Percentiles rank a stretch among this genome's conserved stretches.
Evolutionary conservation across 1,284 basidiomycete species (phyloP).

Genomic region (Ceratobasidium sp.): DNA sequence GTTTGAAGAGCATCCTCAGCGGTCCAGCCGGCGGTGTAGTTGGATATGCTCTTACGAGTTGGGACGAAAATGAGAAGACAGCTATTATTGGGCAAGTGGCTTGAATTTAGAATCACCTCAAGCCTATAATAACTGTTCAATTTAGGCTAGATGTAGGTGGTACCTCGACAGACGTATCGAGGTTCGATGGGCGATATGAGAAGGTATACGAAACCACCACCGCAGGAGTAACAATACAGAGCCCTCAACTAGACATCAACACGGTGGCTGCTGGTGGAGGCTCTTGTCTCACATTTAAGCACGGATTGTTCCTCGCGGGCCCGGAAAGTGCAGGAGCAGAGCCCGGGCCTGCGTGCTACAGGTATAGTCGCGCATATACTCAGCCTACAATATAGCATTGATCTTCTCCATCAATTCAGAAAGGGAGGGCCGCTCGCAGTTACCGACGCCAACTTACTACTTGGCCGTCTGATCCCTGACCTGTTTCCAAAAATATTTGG

Average conservation of each 20-base stretch:
- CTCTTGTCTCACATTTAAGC: slow-evolving; percentile 82
- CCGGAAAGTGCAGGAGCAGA: slow-evolving; percentile 88
- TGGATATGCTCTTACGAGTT: slow-evolving; percentile 86
- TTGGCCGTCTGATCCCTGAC: slow-evolving; percentile 85
- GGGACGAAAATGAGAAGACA: slow-evolving; percentile 73
- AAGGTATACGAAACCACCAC: slow-evolving; percentile 92
- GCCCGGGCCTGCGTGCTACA: slow-evolving; percentile 86
- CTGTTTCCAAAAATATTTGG: slow-evolving; percentile 93
- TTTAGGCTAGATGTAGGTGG: slow-evolving; percentile 84
- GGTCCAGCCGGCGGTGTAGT: slow-evolving; percentile 92
- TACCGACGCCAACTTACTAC: slow-evolving; percentile 87
- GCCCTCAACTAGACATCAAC: slow-evolving; percentile 89
- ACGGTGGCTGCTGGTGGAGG: slow-evolving; percentile 91
- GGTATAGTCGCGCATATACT: slow-evolving; percentile 59
- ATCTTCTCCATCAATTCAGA: slow-evolving; percentile 58
- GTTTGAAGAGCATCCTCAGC: slow-evolving; percentile 88
- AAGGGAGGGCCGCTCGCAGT: slow-evolving; percentile 88
- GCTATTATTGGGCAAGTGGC: slow-evolving; percentile 78
- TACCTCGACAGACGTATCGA: slow-evolving; percentile 90
- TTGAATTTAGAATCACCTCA: background rate
- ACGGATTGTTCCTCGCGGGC: slow-evolving; percentile 85
- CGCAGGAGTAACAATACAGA: slow-evolving; percentile 89
- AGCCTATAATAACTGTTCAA: background rate
- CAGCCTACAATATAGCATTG: background rate
- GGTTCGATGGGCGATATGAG: slow-evolving; percentile 88